Evolutionary conservation across 1,139 yeast species (phyloP).

Genomic region (Yamadazyma jaroonii): DNA sequence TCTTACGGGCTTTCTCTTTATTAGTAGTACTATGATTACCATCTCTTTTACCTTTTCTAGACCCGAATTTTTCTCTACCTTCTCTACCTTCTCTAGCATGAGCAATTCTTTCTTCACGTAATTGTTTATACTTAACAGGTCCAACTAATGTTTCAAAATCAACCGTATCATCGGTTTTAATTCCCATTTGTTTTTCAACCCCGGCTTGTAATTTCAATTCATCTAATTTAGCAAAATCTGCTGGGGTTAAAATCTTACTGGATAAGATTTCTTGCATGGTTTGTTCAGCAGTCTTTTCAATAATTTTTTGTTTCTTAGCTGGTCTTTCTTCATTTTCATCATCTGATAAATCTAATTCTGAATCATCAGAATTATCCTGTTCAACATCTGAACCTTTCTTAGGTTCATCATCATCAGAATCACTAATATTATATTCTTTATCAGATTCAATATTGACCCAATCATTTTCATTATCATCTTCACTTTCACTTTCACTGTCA

Average conservation of each 20-base stretch:
- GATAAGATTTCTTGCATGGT: slow-evolving; percentile 67
- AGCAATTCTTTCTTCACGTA: slow-evolving; percentile 86
- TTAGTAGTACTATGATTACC: slow-evolving; percentile 84
- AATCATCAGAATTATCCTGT: slow-evolving; percentile 50
- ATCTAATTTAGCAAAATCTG: slow-evolving; percentile 92
- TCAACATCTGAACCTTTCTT: too few species aligned
- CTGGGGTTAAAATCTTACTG: slow-evolving; percentile 85
- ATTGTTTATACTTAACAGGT: slow-evolving; percentile 77
- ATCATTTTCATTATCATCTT: slow-evolving; percentile 59
- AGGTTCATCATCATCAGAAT: slow-evolving; percentile 41
- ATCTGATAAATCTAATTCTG: slow-evolving; percentile 33
- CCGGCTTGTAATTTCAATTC: slow-evolving; percentile 85
- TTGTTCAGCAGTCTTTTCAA: slow-evolving; percentile 32
- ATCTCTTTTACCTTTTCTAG: slow-evolving; percentile 80
- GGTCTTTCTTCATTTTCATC: slow-evolving; percentile 25
- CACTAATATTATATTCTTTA: slow-evolving; percentile 53
- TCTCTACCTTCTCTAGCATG: slow-evolving; percentile 88
- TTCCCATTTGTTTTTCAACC: slow-evolving; percentile 69
- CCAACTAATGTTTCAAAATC: slow-evolving; percentile 83
- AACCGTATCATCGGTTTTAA: slow-evolving; percentile 74
- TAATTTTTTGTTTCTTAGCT: slow-evolving; percentile 23
- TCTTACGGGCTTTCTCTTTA: slow-evolving; percentile 93
- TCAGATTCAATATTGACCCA: slow-evolving; percentile 62
- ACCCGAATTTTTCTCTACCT: slow-evolving; percentile 87
- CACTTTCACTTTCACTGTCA: slow-evolving; percentile 57